Evolutionary conservation across 1,284 basidiomycete genomes (phyloP), one percentile per base, ranked within the genome.

Genomic region (Malassezia psittaci): DNA sequence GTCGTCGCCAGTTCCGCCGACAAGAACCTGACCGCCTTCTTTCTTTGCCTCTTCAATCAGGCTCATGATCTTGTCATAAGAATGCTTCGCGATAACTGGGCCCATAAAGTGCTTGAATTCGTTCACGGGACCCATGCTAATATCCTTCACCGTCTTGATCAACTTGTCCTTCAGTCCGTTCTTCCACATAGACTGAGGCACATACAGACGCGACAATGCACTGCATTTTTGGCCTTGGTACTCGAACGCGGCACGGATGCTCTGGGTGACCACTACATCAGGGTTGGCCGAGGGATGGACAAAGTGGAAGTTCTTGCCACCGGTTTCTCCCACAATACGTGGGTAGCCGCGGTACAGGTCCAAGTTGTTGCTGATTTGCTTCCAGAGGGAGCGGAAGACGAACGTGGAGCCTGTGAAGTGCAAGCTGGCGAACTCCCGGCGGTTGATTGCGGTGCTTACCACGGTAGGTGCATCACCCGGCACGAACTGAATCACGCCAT

Each of bases 201-300:
- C 88, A 77, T 98, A 99, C 39, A 88, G 75, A 48, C 93, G 82
- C 5, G 90, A 91, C 32, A 94, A 81, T 4, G 94, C 93, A 34
- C 89, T 93, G 77, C 93, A 99, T 78, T 99, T 98, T 76, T 98
- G 94, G 45, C 89, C 91, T 78, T 91, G 90, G 77, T 96, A 99
- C 78, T 99, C 93, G 76, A 96, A 98, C 0, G 85, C 91, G 19
- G 81, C 88, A 56, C 93, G 83, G 65, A 98, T 82, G 52, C 82
- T 84, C 79, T 98, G 93, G 49, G 87, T 73, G 49, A 89, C 93
- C 34, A 91, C 88, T 61, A 90, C 88, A 74, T 81, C 81, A 55
- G 93, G 78, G 68, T 94, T 87, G 48, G 91, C 91, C 13, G 84
- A 85, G 52, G 83, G 80, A 77, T 96, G 93, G 48, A 96, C 80